Evolutionary conservation across 192 early-diverging fungal genomes (phyloP), one percentile per base, ranked within the genome.

Genomic region (Coemansia sp.): DNA sequence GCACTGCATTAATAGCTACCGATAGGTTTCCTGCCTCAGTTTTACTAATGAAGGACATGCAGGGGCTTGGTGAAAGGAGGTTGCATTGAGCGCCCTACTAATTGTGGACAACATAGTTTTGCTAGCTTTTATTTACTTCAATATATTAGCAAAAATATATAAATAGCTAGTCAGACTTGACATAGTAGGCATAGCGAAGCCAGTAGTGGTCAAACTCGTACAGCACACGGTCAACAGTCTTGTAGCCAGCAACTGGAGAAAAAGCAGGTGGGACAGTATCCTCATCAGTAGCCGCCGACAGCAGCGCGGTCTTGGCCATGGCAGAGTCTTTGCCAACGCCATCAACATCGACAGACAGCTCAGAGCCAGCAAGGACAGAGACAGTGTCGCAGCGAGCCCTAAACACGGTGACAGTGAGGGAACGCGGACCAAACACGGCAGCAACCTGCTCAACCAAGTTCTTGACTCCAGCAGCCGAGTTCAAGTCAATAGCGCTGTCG

Each of bases 151-250:
- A 6, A 35, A 35, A 6, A 35, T 35, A 35, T 35, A 24, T 47
- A 32, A 6, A 16, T 8, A 22, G 27, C 49, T 53, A 75, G 53
- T 50, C 60, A 37, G 68, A 11, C 52, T 50, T 79, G 52, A 70
- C 69, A 73, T 89, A 94, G 76, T 92, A 89, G 34, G 85, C 89
- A 84, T 92, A 94, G 64, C 90, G 84, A 32, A 94, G 75, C 75
- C 91, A 88, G 71, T 91, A 94, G 35, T 88, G 87, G 56, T 90
- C 89, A 84, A 94, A 91, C 66, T 91, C 90, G 74, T 92, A 92
- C 39, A 94, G 70, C 34, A 93, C 91, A 37, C 87, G 80, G 67
- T 94, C 90, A 1, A 84, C 82, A 7, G 85, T 76, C 63, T 75
- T 83, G 70, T 89, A 94, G 4, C 89, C 90, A 9, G 76, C 62